phyloP scores from a whole-genome alignment of 495 filamentous ascomycete genomes.

The Bryoglossum gracile region DNA sequence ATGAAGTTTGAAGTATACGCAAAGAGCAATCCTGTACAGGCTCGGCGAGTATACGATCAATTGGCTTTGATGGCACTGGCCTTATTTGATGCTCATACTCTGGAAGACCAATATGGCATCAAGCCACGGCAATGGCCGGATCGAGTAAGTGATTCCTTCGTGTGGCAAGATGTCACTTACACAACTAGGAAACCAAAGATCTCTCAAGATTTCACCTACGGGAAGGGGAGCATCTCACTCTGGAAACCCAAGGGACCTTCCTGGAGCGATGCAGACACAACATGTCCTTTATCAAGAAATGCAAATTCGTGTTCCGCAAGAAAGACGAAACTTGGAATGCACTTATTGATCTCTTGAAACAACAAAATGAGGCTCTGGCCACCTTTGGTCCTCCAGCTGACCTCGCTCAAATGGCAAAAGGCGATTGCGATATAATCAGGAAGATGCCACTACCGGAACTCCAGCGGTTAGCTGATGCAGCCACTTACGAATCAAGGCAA shows the following conservation, averaged over 20 bases:
- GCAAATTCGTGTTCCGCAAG: conserved; percentile 18
- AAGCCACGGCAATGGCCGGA: conserved; percentile 12
- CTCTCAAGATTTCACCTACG: conserved; percentile 15
- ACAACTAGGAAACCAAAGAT: conserved; percentile 21
- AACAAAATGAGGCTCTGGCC: conserved; percentile 16
- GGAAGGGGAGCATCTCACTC: conserved; percentile 14
- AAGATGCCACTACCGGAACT: conserved; percentile 17
- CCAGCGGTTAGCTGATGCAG: conserved; percentile 15
- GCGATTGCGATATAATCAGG: conserved; percentile 15
- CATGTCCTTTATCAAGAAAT: conserved; percentile 21
- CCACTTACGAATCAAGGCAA: conserved; percentile 16
- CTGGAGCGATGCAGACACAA: conserved; percentile 20
- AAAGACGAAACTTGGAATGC: conserved; percentile 17
- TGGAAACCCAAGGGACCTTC: conserved; percentile 17
- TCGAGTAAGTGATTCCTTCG: conserved; percentile 6
- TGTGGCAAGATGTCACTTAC: background rate
- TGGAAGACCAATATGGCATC: conserved; percentile 23
- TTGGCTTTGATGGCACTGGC: conserved; percentile 18
- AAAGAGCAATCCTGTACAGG: conserved; percentile 14
- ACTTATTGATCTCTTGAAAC: conserved; percentile 21
- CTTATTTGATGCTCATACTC: conserved; percentile 17
- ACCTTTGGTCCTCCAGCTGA: conserved; percentile 17
- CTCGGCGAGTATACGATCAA: conserved; percentile 12
- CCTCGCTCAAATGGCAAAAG: conserved; percentile 9
- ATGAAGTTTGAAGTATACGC: conserved; percentile 19